Evolutionary conservation across 1,284 basidiomycete genomes (phyloP).

Genomic region (Spongispora temasekensis): DNA sequence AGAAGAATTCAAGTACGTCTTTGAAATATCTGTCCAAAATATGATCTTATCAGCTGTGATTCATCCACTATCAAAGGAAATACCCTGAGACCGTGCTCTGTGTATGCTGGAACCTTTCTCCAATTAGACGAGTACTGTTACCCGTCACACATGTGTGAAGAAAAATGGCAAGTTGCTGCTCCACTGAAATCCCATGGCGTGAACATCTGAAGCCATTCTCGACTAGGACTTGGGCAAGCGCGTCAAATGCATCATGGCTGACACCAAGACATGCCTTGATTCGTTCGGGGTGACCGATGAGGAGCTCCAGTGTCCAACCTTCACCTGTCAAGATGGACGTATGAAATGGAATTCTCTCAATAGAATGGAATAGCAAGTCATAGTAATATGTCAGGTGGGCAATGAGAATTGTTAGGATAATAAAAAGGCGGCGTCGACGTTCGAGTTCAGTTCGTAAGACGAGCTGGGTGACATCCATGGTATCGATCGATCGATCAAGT

Average conservation of each 20-base stretch:
- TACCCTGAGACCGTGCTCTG: neutral
- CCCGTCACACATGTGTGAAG: neutral
- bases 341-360: neutral
- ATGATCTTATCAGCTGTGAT: neutral
- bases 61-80: neutral
- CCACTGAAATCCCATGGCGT: neutral
- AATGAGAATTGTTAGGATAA: neutral
- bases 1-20: neutral
- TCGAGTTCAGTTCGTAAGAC: too few relatives aligned
- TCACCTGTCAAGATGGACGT: conserved; percentile 1
- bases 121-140: neutral
- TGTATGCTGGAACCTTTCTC: conserved; percentile 6
- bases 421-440: neutral
- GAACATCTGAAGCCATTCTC: neutral
- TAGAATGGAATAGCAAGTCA: neutral
- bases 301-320: conserved; percentile 1
- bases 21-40: neutral
- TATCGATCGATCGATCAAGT: too few relatives aligned
- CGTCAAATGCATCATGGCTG: neutral
- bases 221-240: neutral
- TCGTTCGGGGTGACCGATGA: conserved; percentile 1
- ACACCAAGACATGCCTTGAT: neutral
- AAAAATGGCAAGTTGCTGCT: neutral
- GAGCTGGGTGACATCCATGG: too few relatives aligned
- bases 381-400: neutral